Conservation (phyloP, 2,329 filamentous ascomycete species). For the Trichoderma simmonsii region DNA sequence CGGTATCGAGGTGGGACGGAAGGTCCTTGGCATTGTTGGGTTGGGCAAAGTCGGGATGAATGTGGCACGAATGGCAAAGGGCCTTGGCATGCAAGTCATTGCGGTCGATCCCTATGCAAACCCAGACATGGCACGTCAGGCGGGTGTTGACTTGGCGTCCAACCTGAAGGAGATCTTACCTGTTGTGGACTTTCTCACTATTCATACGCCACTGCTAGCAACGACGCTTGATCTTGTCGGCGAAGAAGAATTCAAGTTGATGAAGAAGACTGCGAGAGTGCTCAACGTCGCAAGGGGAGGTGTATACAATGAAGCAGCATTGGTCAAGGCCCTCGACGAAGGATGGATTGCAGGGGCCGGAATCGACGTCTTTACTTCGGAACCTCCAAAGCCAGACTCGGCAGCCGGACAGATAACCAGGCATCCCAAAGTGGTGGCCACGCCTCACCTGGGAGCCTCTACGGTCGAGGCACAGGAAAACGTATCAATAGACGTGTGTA, state of each 20-base stretch:
- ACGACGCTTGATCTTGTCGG: slow-evolving; percentile 73
- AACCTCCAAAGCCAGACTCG: slow-evolving; percentile 58
- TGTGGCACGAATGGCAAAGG: slow-evolving; percentile 74
- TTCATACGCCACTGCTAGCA: slow-evolving; percentile 76
- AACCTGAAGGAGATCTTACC: slow-evolving; percentile 59
- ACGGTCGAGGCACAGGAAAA: slow-evolving; percentile 83
- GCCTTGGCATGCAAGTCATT: slow-evolving; percentile 71
- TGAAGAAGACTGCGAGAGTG: slow-evolving; percentile 71
- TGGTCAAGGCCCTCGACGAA: slow-evolving; percentile 66
- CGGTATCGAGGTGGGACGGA: slow-evolving; percentile 74
- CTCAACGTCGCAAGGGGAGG: slow-evolving; percentile 79
- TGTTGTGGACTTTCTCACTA: slow-evolving; percentile 71
- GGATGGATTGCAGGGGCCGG: slow-evolving; percentile 74
- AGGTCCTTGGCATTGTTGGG: slow-evolving; percentile 73
- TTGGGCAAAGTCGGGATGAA: slow-evolving; percentile 81
- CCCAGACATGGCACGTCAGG: slow-evolving; percentile 64
- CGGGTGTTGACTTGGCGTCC: slow-evolving; percentile 61
- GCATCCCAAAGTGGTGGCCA: slow-evolving; percentile 71
- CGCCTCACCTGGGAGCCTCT: slow-evolving; percentile 75
- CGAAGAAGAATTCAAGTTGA: slow-evolving; percentile 60
- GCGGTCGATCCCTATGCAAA: slow-evolving; percentile 78
- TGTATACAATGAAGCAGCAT: slow-evolving; percentile 72
- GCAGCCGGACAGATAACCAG: slow-evolving; percentile 60
- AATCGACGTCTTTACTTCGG: slow-evolving; percentile 74
- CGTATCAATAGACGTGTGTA: slow-evolving; percentile 77